Evolutionary conservation across 1,139 yeast genomes (phyloP), one percentile per base, ranked within the genome.

Genomic region (Nakaseomyces nivariensis): DNA sequence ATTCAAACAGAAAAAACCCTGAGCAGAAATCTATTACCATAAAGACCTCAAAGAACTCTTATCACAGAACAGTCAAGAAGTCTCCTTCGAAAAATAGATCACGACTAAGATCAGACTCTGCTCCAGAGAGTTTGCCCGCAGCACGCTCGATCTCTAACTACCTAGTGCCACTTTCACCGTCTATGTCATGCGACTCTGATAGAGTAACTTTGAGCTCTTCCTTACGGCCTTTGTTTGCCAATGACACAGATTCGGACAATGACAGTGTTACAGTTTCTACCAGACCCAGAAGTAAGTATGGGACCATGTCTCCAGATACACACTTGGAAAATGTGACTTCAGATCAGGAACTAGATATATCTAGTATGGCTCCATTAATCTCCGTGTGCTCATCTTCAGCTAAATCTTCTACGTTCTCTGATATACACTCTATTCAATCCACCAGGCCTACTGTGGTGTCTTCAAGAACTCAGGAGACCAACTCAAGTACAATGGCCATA

Each of bases 401-500:
- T 5, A 62, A 67, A 48, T 68, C 72, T 0, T 64, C 69, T 1
- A 66, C 69, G 3, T 68, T 68, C 45, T 67, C 71, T 24, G 70
- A 66, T 50, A 54, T 54, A 5, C 56, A 59, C 43, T 68, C 72
- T 5, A 48, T 56, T 31, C 70, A 66, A 48, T 81, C 68, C 64
- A 74, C 61, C 54, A 67, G 58, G 55, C 70, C 62, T 54, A 71
- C 71, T 2, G 78, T 64, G 58, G 59, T 60, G 50, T 67, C 62
- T 58, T 76, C 56, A 60, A 68, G 80, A 52, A 77, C 82, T 38
- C 63, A 76, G 29, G 83, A 78, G 49, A 79, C 84, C 10, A 78
- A 77, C 56, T 75, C 82, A 44, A 77, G 82, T 54, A 76, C 82
- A 1, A 70, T 78, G 9, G 83, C 83, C 0, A 79, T 79, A n/a